Base-by-base conservation (phyloP, 2,329 filamentous ascomycete species). In the Aspergillus floridensis region DNA sequence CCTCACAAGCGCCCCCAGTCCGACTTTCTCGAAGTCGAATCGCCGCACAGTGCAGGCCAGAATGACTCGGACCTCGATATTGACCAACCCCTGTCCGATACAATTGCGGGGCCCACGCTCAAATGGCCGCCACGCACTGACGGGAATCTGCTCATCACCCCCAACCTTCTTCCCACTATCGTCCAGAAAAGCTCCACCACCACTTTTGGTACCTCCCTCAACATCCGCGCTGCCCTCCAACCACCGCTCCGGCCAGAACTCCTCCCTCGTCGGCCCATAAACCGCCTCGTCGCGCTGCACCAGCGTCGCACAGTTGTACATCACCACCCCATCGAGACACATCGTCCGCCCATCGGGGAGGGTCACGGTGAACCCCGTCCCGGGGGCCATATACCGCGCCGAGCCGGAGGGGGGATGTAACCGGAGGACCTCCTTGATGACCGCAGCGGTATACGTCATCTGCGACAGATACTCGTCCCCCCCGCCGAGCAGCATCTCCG, bases 341-440 rank as follows among this genome's bases (percentile, higher is more conserved):
- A 59, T 31, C 26, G 50, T 49, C 32, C 49, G 35, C 6, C 56
- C 60, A 5, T 60, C 55, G 2, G 56, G 56, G 11, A 60, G 54
- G 19, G 29, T 52, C 22, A 60, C 63, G 22, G 2, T 60, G 38
- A 59, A 56, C 26, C 52, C 64, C 22, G 60, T 53, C 1, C 63
- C 59, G 1, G 58, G 53, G 4, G 53, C 38, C 3, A 58, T 47
- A 19, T 56, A 56, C 2, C 67, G 57, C 6, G 65, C 61, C 1
- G 63, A 63, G 2, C 56, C 62, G 3, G 59, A 67, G 53, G 82
- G 77, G 0, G 83, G 81, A 63, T 79, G 82, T 26, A 86, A 65
- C 0, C 84, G 77, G 2, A 86, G 74, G 0, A 77, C 76, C 67
- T 87, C 84, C 58, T 84, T 83, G 61, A 84, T 78, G 1, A 84